These are phyloP conservation scores for Claviceps digitariae DNA, from an alignment of 2,329 filamentous ascomycete species.

Conservation along the genomic window DNA sequence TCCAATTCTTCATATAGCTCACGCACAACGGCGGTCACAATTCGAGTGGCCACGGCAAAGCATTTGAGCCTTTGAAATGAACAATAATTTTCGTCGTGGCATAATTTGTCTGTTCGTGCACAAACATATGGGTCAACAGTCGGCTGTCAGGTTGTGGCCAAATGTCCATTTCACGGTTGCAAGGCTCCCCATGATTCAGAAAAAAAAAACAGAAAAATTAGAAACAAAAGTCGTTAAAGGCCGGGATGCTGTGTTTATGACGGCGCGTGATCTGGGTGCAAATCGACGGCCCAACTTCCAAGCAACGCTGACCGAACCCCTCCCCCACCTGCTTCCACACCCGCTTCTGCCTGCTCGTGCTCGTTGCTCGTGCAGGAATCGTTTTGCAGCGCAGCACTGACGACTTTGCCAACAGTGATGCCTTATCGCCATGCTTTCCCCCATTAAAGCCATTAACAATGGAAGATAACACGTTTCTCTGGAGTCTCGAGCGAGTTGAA, in stretches of 20 bases:
- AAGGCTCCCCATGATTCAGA: neutral
- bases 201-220: neutral
- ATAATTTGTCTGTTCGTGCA: neutral
- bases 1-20: neutral
- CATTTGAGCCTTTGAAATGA: neutral
- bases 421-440: constrained; percentile 2
- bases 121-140: neutral
- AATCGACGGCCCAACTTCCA: no score
- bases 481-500: constrained; percentile 13
- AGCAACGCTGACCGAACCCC: neutral
- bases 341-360: no score
- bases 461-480: constrained; percentile 9
- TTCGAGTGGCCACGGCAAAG: neutral
- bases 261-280: neutral
- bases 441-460: constrained; percentile 1
- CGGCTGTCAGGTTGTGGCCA: neutral
- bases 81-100: neutral
- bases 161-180: neutral
- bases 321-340: neutral
- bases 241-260: neutral
- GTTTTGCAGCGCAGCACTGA: neutral
- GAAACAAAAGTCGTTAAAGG: neutral
- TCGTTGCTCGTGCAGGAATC: neutral
- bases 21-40: neutral
- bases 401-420: neutral